These are phyloP conservation scores for Periconia digitata DNA, from an alignment of 2,329 filamentous ascomycete genomes.

Conservation along the genomic window DNA sequence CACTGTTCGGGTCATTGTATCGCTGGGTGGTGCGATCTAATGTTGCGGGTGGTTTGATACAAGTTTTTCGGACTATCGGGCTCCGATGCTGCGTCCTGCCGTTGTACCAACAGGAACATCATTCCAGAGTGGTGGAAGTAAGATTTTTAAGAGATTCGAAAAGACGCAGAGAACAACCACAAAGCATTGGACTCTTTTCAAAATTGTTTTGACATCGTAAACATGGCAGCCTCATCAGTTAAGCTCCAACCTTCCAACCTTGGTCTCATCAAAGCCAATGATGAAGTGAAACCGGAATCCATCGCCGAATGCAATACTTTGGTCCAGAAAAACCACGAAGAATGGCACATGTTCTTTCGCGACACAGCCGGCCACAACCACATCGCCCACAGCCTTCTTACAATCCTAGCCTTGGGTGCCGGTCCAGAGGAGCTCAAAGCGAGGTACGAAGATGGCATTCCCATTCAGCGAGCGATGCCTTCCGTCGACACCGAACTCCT, in stretches of 20 bases:
- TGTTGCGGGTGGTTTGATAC: too few relatives aligned
- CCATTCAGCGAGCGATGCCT: slow-evolving; percentile 3
- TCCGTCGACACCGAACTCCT: neutral
- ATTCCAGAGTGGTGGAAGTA: too few relatives aligned
- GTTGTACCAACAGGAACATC: too few relatives aligned
- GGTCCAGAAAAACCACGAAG: slow-evolving; percentile 12
- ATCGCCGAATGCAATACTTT: neutral
- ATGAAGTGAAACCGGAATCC: neutral
- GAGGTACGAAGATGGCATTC: slow-evolving; percentile 3
- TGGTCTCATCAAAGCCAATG: neutral
- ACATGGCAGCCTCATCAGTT: neutral
- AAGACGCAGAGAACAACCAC: neutral
- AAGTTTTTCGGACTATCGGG: too few relatives aligned
- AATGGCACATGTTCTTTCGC: slow-evolving; percentile 11
- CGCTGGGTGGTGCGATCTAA: too few relatives aligned
- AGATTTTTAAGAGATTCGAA: too few relatives aligned
- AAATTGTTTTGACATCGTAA: neutral
- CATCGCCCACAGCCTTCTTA: slow-evolving; percentile 9
- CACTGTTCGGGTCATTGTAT: too few relatives aligned
- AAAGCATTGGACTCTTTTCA: neutral
- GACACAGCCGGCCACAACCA: slow-evolving; percentile 10
- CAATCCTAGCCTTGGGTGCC: slow-evolving; percentile 4
- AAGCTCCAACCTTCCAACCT: neutral
- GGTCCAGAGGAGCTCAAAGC: slow-evolving; percentile 5
- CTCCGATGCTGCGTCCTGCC: too few relatives aligned